Evolutionary conservation across 179 eudicot species (phyloP).

Genomic region (Beta macrorhiza): DNA sequence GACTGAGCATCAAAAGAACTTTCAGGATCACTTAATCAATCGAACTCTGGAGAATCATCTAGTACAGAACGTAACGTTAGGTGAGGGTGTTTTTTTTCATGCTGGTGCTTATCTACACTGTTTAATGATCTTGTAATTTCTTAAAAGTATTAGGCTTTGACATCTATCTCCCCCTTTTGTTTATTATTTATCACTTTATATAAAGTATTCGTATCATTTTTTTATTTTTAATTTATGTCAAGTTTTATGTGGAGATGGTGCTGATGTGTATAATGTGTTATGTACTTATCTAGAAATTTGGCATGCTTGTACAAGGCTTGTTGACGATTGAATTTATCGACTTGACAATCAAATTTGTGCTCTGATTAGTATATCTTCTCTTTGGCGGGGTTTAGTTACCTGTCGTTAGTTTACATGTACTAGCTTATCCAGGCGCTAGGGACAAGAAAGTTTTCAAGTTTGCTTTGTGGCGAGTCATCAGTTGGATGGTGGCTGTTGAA

Average conservation of each 20-base stretch:
- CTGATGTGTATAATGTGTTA: neutral
- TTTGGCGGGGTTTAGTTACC: neutral
- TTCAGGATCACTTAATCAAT: constrained; percentile 81
- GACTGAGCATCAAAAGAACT: constrained; percentile 84
- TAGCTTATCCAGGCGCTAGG: neutral
- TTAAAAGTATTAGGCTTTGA: neutral
- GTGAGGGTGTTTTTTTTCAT: constrained; percentile 31
- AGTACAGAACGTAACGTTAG: constrained; percentile 41
- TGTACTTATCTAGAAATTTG: neutral
- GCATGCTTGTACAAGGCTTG: neutral
- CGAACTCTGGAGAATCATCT: constrained; percentile 63
- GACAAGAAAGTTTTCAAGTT: neutral
- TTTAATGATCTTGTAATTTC: neutral
- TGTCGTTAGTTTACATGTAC: neutral
- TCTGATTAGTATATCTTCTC: neutral
- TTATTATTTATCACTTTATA: no score
- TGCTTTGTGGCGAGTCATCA: neutral
- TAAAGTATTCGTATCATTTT: neutral
- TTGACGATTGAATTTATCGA: neutral
- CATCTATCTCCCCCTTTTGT: no score
- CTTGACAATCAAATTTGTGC: neutral
- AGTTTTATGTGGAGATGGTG: neutral
- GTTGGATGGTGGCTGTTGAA: neutral
- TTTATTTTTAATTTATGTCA: no score
- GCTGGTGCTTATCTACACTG: neutral